Percentiles rank a stretch among this genome's conserved stretches.
Evolutionary conservation across 805 yeast species (phyloP).

Genomic region (Candida nitratophila): DNA sequence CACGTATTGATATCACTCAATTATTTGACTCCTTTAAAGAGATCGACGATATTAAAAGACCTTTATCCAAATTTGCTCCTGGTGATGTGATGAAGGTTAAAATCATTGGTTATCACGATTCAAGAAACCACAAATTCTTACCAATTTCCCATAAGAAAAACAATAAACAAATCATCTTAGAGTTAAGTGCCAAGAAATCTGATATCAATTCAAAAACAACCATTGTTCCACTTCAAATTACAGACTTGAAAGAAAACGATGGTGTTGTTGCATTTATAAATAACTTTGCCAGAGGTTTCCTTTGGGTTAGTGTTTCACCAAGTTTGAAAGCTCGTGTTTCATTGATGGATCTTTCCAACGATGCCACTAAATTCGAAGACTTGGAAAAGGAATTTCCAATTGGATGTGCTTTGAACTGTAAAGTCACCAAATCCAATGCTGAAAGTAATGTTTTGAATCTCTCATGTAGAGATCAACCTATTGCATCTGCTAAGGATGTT

Average conservation of each 20-base stretch:
- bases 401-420: conserved; percentile 62
- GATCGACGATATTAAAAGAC: conserved; percentile 50
- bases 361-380: conserved; percentile 38
- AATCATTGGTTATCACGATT: conserved; percentile 73
- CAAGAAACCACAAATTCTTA: conserved; percentile 57
- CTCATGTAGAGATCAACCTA: conserved; percentile 37
- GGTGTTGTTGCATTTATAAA: conserved; percentile 57
- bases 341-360: conserved; percentile 54
- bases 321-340: conserved; percentile 59
- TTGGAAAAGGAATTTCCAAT: conserved; percentile 57
- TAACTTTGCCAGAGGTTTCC: conserved; percentile 49
- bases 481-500: conserved; percentile 41
- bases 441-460: conserved; percentile 45
- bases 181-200: conserved; percentile 49
- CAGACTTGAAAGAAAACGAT: conserved; percentile 42
- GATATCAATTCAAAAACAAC: conserved; percentile 19
- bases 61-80: conserved; percentile 49
- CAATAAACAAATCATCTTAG: conserved; percentile 51
- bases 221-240: conserved; percentile 27
- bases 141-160: conserved; percentile 52
- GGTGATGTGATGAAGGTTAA: conserved; percentile 56
- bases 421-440: conserved; percentile 44
- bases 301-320: conserved; percentile 69
- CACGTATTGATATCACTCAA: conserved; percentile 73
- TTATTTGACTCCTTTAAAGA: conserved; percentile 46